Percentiles rank a stretch among this genome's conserved stretches.
Conservation (phyloP, 2,329 filamentous ascomycete species). For the Aspergillus sp. region DNA sequence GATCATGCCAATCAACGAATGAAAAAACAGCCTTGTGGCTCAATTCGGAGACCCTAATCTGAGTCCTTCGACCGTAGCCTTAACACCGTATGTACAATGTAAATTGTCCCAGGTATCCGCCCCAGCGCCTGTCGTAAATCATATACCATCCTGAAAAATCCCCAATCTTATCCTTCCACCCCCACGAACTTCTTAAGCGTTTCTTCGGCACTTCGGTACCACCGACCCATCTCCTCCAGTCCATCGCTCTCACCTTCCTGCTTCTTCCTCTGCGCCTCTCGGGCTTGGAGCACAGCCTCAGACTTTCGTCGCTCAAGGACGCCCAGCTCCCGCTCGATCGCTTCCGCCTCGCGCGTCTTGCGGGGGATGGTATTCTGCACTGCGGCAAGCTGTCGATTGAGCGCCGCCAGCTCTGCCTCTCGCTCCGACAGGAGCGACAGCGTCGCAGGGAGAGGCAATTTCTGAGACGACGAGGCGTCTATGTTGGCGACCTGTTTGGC, state of each 20-base stretch:
- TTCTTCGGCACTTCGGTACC: slow-evolving; percentile 44
- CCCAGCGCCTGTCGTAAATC: slow-evolving; percentile 29
- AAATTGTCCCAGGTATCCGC: background rate
- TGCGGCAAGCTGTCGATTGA: slow-evolving; percentile 42
- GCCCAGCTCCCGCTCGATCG: slow-evolving; percentile 43
- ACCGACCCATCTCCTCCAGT: slow-evolving; percentile 46
- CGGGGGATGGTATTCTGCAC: slow-evolving; percentile 45
- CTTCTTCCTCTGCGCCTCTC: slow-evolving; percentile 42
- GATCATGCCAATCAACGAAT: slow-evolving; percentile 38
- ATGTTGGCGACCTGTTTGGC: slow-evolving; percentile 62
- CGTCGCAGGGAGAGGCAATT: slow-evolving; percentile 41
- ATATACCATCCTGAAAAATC: slow-evolving; percentile 5
- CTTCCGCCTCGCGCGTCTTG: slow-evolving; percentile 45
- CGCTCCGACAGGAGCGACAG: slow-evolving; percentile 39
- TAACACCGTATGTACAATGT: background rate
- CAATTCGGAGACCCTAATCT: slow-evolving; percentile 31
- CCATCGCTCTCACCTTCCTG: slow-evolving; percentile 47
- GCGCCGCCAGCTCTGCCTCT: slow-evolving; percentile 39
- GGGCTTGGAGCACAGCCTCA: slow-evolving; percentile 48
- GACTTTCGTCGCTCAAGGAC: slow-evolving; percentile 45
- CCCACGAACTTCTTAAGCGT: slow-evolving; percentile 41
- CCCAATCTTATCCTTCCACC: slow-evolving; percentile 25
- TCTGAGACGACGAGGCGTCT: slow-evolving; percentile 47
- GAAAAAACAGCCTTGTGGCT: slow-evolving; percentile 37
- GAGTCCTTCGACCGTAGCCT: background rate